A percentile compares a stretch with the other conserved stretches of the same genome.
Evolutionary conservation across 257 asterid genomes (phyloP).

Genomic region (Catharanthus roseus): DNA sequence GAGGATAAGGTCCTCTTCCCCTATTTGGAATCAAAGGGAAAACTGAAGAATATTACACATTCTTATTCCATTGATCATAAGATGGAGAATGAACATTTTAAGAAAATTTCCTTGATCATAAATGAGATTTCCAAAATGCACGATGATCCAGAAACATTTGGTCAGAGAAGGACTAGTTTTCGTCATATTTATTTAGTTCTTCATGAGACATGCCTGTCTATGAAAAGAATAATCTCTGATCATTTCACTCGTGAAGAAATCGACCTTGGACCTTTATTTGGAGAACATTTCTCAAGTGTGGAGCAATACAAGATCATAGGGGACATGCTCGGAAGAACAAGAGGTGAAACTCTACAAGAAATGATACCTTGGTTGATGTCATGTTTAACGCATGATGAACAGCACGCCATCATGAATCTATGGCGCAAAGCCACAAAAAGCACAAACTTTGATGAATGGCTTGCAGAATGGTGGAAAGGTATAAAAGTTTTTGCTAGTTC

Average conservation of each 20-base stretch:
- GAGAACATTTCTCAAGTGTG: constrained; percentile 49
- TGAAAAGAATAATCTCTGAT: constrained; percentile 62
- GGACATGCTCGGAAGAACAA: constrained; percentile 59
- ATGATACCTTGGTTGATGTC: constrained; percentile 79
- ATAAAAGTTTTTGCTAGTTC: constrained; percentile 36
- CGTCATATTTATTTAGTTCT: constrained; percentile 48
- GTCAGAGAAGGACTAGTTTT: constrained; percentile 26
- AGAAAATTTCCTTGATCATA: constrained; percentile 40
- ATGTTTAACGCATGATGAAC: constrained; percentile 55
- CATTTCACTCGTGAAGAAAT: constrained; percentile 70
- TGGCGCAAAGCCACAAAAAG: constrained; percentile 59
- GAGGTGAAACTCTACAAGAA: constrained; percentile 58
- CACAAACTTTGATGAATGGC: constrained; percentile 74
- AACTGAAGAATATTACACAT: constrained; percentile 57
- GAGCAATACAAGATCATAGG: constrained; percentile 78
- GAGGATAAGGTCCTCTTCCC: constrained; percentile 78
- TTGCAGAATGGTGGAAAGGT: constrained; percentile 84
- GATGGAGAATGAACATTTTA: constrained; percentile 54
- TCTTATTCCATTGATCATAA: constrained; percentile 70
- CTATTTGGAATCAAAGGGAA: constrained; percentile 69
- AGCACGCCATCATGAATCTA: constrained; percentile 43
- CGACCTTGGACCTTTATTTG: constrained; percentile 64
- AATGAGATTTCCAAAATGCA: constrained; percentile 38
- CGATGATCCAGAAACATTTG: constrained; percentile 23
- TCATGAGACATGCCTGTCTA: constrained; percentile 53